phyloP scores from a whole-genome alignment of 805 yeast species.

The Myxozyma udenii region DNA sequence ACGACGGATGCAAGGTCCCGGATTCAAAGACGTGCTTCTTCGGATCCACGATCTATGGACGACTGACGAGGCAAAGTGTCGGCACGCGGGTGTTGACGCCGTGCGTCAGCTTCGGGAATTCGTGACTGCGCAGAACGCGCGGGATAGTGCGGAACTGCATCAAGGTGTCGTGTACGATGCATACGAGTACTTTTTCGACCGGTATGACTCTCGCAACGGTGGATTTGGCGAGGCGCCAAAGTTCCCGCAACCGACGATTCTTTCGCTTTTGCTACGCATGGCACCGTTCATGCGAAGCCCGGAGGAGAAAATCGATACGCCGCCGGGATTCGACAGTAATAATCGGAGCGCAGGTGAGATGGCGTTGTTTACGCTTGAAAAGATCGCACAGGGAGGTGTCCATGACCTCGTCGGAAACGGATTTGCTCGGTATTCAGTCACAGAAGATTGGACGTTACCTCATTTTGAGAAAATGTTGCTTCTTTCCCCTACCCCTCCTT shows the following conservation, averaged over 20 bases:
- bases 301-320: constrained; percentile 18
- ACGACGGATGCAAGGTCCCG: constrained; percentile 15
- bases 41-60: constrained; percentile 38
- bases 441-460: constrained; percentile 43
- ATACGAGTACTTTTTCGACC: constrained; percentile 31
- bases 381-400: constrained; percentile 40
- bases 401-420: constrained; percentile 43
- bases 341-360: constrained; percentile 20
- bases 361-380: constrained; percentile 34
- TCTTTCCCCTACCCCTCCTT: background rate
- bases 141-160: constrained; percentile 7
- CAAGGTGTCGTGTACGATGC: constrained; percentile 27
- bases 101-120: constrained; percentile 31
- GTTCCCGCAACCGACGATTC: constrained; percentile 38
- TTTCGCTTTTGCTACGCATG: constrained; percentile 33
- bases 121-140: constrained; percentile 24
- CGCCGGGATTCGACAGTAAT: background rate
- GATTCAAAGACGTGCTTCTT: constrained; percentile 36
- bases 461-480: constrained; percentile 40
- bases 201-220: constrained; percentile 35
- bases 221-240: constrained; percentile 41
- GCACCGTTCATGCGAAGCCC: constrained; percentile 5
- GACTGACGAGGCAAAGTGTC: constrained; percentile 33
- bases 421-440: constrained; percentile 40
- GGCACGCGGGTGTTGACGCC: constrained; percentile 33